phyloP scores from a whole-genome alignment of 78 protist species.

The Dictyostelium capitatum region DNA sequence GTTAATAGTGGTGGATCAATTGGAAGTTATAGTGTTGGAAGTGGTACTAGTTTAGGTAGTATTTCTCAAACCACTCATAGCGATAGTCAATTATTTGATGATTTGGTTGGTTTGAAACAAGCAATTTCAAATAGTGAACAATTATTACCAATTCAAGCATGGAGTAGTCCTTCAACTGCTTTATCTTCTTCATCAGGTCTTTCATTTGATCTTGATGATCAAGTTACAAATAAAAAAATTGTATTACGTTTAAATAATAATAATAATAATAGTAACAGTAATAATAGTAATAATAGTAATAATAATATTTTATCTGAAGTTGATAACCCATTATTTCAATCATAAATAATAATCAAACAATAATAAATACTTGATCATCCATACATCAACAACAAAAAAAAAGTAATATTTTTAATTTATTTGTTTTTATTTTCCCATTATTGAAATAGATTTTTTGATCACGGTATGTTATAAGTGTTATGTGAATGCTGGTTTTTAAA shows the following conservation, averaged over 20 bases:
- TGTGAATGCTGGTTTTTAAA: too few relatives aligned
- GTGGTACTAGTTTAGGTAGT: background rate
- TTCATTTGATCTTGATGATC: slow-evolving; percentile 12
- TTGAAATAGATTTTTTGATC: too few relatives aligned
- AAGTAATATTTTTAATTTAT: too few relatives aligned
- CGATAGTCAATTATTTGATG: background rate
- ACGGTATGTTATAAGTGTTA: too few relatives aligned
- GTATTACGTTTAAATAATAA: background rate
- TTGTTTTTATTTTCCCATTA: too few relatives aligned
- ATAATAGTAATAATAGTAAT: background rate
- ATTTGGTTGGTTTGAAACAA: background rate
- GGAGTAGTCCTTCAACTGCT: slow-evolving; percentile 10
- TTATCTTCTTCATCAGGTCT: background rate
- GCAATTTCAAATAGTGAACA: background rate
- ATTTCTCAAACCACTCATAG: background rate
- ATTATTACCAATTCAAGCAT: slow-evolving; percentile 7
- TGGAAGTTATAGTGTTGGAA: slow-evolving; percentile 1
- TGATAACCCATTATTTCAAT: background rate
- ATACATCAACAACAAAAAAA: too few relatives aligned
- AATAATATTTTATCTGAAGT: background rate
- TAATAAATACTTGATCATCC: too few relatives aligned
- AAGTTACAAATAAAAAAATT: background rate
- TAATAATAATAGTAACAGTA: background rate
- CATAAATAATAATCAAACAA: background rate
- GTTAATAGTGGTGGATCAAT: background rate